phyloP scores from a whole-genome alignment of 257 asterid genomes.

The Ehretia macrophylla region DNA sequence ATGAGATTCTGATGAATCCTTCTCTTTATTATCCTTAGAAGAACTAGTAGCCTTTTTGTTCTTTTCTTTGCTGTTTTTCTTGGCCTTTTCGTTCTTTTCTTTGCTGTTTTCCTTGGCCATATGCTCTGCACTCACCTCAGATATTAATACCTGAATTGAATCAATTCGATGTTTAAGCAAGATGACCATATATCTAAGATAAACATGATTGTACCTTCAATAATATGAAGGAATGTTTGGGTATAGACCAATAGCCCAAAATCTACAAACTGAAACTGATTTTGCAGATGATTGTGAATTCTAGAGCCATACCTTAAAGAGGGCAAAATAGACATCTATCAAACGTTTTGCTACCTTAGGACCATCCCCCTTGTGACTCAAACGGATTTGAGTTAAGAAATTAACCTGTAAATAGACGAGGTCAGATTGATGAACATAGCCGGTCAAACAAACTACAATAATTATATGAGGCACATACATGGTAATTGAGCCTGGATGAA shows the following conservation, averaged over 20 bases:
- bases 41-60: conserved; percentile 31
- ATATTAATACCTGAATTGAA: conserved; percentile 63
- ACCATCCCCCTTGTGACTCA: conserved; percentile 91
- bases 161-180: too few species aligned
- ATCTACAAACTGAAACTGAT: too few species aligned
- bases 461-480: too few species aligned
- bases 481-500: too few species aligned
- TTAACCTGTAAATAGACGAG: conserved; percentile 56
- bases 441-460: neutral
- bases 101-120: conserved; percentile 21
- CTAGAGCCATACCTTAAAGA: conserved; percentile 66
- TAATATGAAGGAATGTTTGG: neutral
- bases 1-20: conserved; percentile 46
- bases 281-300: neutral
- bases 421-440: conserved; percentile 1
- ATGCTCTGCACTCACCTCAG: conserved; percentile 49
- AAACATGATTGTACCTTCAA: too few species aligned
- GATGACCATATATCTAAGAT: too few species aligned
- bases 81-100: conserved; percentile 23
- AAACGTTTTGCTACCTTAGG: conserved; percentile 87
- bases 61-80: conserved; percentile 26
- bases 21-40: conserved; percentile 39
- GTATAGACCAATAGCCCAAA: neutral
- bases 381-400: conserved; percentile 76
- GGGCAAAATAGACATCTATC: conserved; percentile 89